Evolutionary conservation across 108 stramenopile genomes (phyloP).

Genomic region (Phaeodactylum tricornutum): DNA sequence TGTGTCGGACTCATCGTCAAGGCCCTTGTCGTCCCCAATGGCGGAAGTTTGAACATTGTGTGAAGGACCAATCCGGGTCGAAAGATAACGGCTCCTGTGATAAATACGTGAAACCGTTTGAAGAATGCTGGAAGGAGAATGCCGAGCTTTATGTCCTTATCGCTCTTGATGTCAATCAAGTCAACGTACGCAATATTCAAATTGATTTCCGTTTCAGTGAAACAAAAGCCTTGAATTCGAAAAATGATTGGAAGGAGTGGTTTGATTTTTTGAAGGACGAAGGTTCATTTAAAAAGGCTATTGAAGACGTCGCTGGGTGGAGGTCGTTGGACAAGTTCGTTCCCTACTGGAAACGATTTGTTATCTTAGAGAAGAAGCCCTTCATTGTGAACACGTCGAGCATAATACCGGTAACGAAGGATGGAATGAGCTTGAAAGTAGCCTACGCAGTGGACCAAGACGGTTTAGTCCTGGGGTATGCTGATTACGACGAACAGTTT

Average conservation of each 20-base stretch:
- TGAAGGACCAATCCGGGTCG: not conserved
- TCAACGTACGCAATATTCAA: not conserved
- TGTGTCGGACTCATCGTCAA: not conserved
- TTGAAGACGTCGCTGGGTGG: too few relatives aligned
- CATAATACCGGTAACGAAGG: not conserved
- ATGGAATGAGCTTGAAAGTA: not conserved
- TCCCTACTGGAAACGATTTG: too few relatives aligned
- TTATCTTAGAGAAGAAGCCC: too few relatives aligned
- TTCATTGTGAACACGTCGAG: too few relatives aligned
- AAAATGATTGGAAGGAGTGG: not conserved
- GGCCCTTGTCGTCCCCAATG: not conserved
- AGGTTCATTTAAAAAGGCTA: not conserved
- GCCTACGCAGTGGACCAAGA: not conserved
- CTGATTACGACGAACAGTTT: too few relatives aligned
- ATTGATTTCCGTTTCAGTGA: not conserved
- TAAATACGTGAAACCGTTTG: not conserved
- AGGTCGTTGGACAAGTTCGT: too few relatives aligned
- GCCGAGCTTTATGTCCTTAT: not conserved
- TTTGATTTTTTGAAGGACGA: not conserved
- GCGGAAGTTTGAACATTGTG: not conserved
- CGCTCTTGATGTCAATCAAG: not conserved
- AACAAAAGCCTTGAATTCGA: not conserved
- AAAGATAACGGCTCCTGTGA: not conserved
- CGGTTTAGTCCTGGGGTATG: not conserved
- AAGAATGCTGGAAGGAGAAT: not conserved